Evolutionary conservation across 345 rosid species (phyloP).

Genomic region (Cardiospermum halicacabum): DNA sequence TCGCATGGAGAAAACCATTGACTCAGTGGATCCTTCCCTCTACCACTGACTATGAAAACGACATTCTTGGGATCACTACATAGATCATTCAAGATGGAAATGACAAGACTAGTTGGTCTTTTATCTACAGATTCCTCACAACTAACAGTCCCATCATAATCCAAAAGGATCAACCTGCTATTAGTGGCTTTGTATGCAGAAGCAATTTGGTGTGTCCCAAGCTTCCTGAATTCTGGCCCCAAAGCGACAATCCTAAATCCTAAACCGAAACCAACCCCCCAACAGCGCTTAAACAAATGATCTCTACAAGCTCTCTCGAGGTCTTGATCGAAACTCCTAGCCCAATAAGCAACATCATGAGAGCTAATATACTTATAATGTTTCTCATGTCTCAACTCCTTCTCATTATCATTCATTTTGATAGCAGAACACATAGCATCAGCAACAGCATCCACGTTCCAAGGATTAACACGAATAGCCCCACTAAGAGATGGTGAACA

Average conservation of each 20-base stretch:
- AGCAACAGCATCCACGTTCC: constrained; percentile 63
- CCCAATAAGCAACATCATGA: constrained; percentile 80
- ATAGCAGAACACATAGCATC: constrained; percentile 58
- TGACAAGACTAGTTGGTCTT: constrained; percentile 48
- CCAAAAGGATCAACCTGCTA: constrained; percentile 66
- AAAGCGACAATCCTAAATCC: constrained; percentile 67
- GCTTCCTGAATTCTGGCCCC: constrained; percentile 63
- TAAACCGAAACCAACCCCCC: constrained; percentile 73
- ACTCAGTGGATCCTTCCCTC: constrained; percentile 67
- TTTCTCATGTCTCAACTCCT: constrained; percentile 66
- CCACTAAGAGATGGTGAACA: constrained; percentile 93
- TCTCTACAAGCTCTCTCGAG: constrained; percentile 72
- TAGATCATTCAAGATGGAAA: constrained; percentile 48
- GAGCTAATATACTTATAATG: constrained; percentile 80
- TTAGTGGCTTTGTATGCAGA: constrained; percentile 46
- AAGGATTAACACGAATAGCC: constrained; percentile 79
- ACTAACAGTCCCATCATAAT: constrained; percentile 84
- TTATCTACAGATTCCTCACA: constrained; percentile 47
- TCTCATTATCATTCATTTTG: constrained; percentile 43
- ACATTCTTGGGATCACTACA: constrained; percentile 67
- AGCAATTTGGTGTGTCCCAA: constrained; percentile 42
- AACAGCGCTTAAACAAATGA: constrained; percentile 61
- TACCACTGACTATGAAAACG: constrained; percentile 80
- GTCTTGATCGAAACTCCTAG: constrained; percentile 66
- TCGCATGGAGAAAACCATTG: constrained; percentile 67